Base-by-base conservation (phyloP, 164 flowering plant genomes). In the Annona squamosa region DNA sequence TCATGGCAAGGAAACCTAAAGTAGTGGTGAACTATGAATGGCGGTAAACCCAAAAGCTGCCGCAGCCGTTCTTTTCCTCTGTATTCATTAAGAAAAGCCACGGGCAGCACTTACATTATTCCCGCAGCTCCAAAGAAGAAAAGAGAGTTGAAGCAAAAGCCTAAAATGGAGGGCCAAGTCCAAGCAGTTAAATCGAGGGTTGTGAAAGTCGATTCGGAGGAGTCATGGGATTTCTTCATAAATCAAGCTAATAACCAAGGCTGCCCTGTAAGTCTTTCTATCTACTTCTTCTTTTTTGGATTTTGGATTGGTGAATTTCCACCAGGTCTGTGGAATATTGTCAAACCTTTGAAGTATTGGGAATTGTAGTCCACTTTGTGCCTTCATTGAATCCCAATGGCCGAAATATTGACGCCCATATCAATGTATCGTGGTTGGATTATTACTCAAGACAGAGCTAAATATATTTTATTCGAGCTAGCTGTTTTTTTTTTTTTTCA, bases 171-270 rank as follows among this genome's bases (percentile, higher is more conserved):
- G 67, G 67, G 56, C 1, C 81, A 79, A 46, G 85, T 79, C 56
- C 83, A 83, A 79, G 75, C 64, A 10, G 66, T 37, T 10, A 83
- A 77, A 76, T 77, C 89, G 2, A 83, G 86, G 81, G 92, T 87
- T 9, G 75, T 84, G 13, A 85, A 78, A 74, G 81, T 90, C 17
- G 89, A 85, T 4, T 86, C 92, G 2, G 69, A 72, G 64, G 85
- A 85, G 47, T 78, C 91, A 10, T 90, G 95, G 95, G 85, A 83
- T 48, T 79, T 72, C 62, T 75, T 61, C 52, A 46, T 82, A 0
- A 52, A 76, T 44, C 82, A 84, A 77, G 90, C 90, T 75, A 79
- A 73, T 18, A 74, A 69, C 48, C 87, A 83, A 56, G 83, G 79
- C 72, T 80, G 78, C 81, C 88, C 88, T 80, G 94, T 87, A 77